phyloP scores from a whole-genome alignment of 2,329 filamentous ascomycete genomes.

The Curvularia hawaiiensis region DNA sequence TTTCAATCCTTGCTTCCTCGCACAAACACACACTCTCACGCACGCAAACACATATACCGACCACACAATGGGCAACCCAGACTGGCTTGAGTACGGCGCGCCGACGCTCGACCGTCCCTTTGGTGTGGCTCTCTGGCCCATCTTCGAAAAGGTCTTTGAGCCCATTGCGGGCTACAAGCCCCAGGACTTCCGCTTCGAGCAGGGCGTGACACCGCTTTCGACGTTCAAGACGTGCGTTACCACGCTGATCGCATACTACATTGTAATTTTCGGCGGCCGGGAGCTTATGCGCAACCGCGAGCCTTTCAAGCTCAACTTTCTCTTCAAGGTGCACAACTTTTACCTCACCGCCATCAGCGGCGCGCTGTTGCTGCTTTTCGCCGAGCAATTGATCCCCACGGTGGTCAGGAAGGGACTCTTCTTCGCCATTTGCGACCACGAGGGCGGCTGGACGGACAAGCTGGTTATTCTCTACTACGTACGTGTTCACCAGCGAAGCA shows the following conservation, averaged over 20 bases:
- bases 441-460: slow-evolving; percentile 92
- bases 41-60: slow-evolving; percentile 13
- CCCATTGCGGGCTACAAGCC: slow-evolving; percentile 78
- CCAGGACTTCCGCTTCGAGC: slow-evolving; percentile 82
- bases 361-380: slow-evolving; percentile 79
- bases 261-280: slow-evolving; percentile 89
- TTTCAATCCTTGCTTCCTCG: too few relatives aligned
- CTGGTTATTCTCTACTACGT: slow-evolving; percentile 97
- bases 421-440: slow-evolving; percentile 79
- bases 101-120: slow-evolving; percentile 92
- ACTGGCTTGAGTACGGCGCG: slow-evolving; percentile 60
- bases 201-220: slow-evolving; percentile 85
- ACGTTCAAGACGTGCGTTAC: slow-evolving; percentile 82
- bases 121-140: slow-evolving; percentile 88
- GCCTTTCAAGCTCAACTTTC: slow-evolving; percentile 82
- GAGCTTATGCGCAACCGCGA: slow-evolving; percentile 88
- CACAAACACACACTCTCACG: neutral
- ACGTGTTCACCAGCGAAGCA: slow-evolving; percentile 50
- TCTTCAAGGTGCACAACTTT: slow-evolving; percentile 98
- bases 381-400: slow-evolving; percentile 88
- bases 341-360: slow-evolving; percentile 86
- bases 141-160: slow-evolving; percentile 88
- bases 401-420: slow-evolving; percentile 82
- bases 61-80: slow-evolving; percentile 56
- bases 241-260: slow-evolving; percentile 87